These are phyloP conservation scores for Solanum arcanum DNA, from an alignment of 257 asterid species.

Conservation along the genomic window DNA sequence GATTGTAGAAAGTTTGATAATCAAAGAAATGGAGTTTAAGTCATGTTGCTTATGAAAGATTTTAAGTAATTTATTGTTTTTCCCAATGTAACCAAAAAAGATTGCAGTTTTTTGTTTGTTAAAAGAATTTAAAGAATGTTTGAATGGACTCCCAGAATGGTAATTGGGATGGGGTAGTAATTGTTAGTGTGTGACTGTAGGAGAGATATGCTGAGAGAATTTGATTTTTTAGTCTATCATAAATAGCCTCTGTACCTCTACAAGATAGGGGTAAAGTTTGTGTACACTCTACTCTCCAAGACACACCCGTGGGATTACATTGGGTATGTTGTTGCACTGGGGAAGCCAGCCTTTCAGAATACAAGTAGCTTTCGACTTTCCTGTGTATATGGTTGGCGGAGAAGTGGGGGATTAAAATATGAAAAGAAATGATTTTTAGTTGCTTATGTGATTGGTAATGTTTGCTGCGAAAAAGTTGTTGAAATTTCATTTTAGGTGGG, in stretches of 20 bases:
- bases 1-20: neutral
- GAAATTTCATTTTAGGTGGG: neutral
- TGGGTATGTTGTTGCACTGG: neutral
- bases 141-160: neutral
- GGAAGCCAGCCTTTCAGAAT: neutral
- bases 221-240: neutral
- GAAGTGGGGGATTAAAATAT: neutral
- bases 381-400: neutral
- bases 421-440: neutral
- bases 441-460: neutral
- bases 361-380: neutral
- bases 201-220: neutral
- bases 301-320: neutral
- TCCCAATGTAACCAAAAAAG: neutral
- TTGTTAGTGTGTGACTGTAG: neutral
- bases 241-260: neutral
- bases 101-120: neutral
- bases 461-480: neutral
- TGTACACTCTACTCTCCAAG: neutral
- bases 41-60: neutral
- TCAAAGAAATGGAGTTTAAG: neutral
- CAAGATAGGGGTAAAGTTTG: neutral
- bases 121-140: neutral
- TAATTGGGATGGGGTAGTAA: neutral
- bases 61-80: neutral